Base-by-base conservation (phyloP, 164 flowering plant genomes). In the Sextonia rubra region DNA sequence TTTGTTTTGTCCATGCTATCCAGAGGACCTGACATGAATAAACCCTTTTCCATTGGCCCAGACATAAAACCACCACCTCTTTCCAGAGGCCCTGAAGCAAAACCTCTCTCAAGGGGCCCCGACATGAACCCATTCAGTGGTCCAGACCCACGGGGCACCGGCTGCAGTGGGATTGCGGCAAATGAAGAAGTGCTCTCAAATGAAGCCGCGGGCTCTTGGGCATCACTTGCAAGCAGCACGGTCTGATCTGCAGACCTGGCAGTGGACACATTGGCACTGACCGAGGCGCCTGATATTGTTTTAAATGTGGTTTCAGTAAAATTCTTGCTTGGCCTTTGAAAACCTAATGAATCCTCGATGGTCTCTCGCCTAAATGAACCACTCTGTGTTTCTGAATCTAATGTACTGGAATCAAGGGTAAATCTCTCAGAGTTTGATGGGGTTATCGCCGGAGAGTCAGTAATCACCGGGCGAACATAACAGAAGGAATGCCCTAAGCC, bases 401-500 rank as follows among this genome's bases (percentile, higher is more conserved):
- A 75, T 2, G 86, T 85, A 71, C 88, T 85, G 4, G 90, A 85
- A 81, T 87, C 88, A 71, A 87, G 76, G 0, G 90, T 87, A 75
- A 82, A 87, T 80, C 90, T 84, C 81, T 87, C 90, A 27, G 91
- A 87, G 75, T 83, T 86, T 12, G 87, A 84, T 1, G 89, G 89
- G 67, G 89, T 84, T 52, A 83, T 82, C 62, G 82, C 79, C 23
- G 91, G 86, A 66, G 91, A 86, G 24, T 87, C 91, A 26, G 82
- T 72, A 69, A 81, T 77, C 15, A 80, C 68, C 0, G 86, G 92
- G 79, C 92, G 78, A 55, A 88, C 90, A 75, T 88, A 88, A 63
- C 92, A 88, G 68, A 88, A 88, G 55, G 90, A 88, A 74, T 88
- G 92, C 64, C 92, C 92, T 48, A 88, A 77, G 58, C 91, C 91